Base-by-base conservation (phyloP, 1,284 basidiomycete species). In the Rhodotorula mucilaginosa region DNA sequence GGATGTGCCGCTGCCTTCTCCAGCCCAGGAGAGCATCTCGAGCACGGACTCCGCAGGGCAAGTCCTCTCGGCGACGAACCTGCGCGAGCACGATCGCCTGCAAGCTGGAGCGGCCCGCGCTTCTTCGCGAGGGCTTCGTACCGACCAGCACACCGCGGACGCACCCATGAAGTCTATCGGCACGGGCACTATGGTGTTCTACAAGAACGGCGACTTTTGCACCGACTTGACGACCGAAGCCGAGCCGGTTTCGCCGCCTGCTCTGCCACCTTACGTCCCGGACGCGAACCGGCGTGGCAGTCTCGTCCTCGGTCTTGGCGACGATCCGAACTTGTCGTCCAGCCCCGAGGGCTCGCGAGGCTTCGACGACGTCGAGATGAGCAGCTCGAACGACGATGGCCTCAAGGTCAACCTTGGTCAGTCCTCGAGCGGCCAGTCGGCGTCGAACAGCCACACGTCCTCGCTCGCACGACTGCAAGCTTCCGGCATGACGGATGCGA, bases 161-260 rank as follows among this genome's bases (percentile, higher is more conserved):
- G 23, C 34, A 4, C 8, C 29, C n/a, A 23, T 46, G 26, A 16
- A 10, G 4, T 13, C 18, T 26, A 26, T 19, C 54, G 51, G 19
- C 13, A 60, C 61, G 16, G 70, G 74, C 21, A 63, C 64, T 47
- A 47, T 76, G 46, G 67, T 72, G 18, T 76, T 70, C 48, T 76
- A 74, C 73, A 65, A 67, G 16, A 70, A 72, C 58, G 57, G 58
- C 7, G n/a, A 64, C 44, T 76, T 76, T 49, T 74, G 72, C 57
- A 68, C 70, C 21, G 74, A 76, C 57, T 58, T 76, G 10, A 65
- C 73, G 10, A 69, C 68, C 48, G 70, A 75, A n/a, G 58, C 48
- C 16, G 58, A 66, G 13, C 63, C 63, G 19, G 51, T 56, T 13
- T 57, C 63, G 44, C 63, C 64, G 21, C 54, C 52, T 47, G 39